These are phyloP conservation scores for Ophiostoma perfectum DNA, from an alignment of 2,329 filamentous ascomycete genomes.

Conservation along the genomic window DNA sequence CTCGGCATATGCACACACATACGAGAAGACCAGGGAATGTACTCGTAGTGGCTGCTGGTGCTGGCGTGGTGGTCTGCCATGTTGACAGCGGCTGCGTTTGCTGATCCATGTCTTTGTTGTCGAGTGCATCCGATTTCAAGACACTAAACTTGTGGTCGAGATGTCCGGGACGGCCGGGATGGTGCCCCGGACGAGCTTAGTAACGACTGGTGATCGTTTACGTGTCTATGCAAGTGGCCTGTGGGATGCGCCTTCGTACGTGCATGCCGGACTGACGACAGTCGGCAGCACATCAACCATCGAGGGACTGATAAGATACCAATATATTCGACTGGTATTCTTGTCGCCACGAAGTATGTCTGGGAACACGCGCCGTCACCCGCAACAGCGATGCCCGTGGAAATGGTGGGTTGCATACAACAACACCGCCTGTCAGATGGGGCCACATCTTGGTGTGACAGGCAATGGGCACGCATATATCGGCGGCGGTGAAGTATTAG, in stretches of 20 bases:
- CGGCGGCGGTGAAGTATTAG: not conserved
- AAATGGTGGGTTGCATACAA: conserved; percentile 9
- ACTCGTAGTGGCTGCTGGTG: not conserved
- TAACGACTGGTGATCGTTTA: not conserved
- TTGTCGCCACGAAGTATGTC: not conserved
- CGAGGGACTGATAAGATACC: too few relatives aligned
- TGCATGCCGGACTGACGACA: too few relatives aligned
- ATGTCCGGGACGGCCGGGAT: too few relatives aligned
- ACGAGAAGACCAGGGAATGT: not conserved
- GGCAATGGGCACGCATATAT: not conserved
- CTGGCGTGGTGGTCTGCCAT: not conserved
- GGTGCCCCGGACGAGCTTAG: not conserved
- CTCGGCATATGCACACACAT: not conserved
- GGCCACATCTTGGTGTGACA: not conserved
- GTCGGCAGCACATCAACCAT: too few relatives aligned
- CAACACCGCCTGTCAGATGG: conserved; percentile 2
- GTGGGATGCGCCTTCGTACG: not conserved
- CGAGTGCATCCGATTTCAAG: not conserved
- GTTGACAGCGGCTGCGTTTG: not conserved
- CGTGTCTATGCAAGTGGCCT: not conserved
- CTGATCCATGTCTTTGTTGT: not conserved
- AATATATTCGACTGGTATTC: too few relatives aligned
- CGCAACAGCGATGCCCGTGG: not conserved
- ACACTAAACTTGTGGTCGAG: not conserved
- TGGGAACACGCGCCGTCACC: conserved; percentile 8